Evolutionary conservation across 78 protist species (phyloP), one percentile per base, ranked within the genome.

Genomic region (Dictyostelium capitatum): DNA sequence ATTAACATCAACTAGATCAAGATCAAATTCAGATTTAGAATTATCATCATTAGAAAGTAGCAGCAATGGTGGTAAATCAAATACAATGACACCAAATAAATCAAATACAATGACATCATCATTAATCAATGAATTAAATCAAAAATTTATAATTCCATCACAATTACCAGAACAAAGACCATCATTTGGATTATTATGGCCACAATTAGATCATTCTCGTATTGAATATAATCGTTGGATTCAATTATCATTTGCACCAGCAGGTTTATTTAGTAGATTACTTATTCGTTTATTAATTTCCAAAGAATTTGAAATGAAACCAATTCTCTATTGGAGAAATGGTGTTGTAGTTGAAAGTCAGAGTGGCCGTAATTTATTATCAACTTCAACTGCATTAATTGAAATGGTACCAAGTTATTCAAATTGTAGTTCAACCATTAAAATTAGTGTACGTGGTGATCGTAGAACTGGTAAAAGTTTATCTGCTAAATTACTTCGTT

Each of bases 191-290:
- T 37, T 87, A 50, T 59, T 87, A 15, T 87, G 93, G 93, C 84
- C 84, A 77, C 59, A 79, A 41, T 15, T 15, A 11, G 93, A 87
- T 64, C 83, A 77, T 17, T 87, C 73, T 20, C 67, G 93, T 19
- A 56, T 87, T 37, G 93, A 87, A 65, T 87, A 65, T 62, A 87
- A 87, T 77, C 93, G 93, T 77, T 87, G 93, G 93, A 75, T 87
- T 59, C 75, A 87, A 77, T 25, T 87, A 30, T 30, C 80, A n/a
- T 87, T 87, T 48, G 73, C 59, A 20, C 93, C 93, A 28, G 47
- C 82, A 28, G 93, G 93, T 64, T 37, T 87, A n/a, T 87, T 87
- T 47, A 87, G 93, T 87, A 64, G 93, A 20, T 47, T 87, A 7
- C 51, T 87, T 25, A 87, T 87, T 54, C 75, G 84, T 46, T 65